Base-by-base conservation (phyloP, 805 yeast genomes). In the Metschnikowia arizonensis region DNA sequence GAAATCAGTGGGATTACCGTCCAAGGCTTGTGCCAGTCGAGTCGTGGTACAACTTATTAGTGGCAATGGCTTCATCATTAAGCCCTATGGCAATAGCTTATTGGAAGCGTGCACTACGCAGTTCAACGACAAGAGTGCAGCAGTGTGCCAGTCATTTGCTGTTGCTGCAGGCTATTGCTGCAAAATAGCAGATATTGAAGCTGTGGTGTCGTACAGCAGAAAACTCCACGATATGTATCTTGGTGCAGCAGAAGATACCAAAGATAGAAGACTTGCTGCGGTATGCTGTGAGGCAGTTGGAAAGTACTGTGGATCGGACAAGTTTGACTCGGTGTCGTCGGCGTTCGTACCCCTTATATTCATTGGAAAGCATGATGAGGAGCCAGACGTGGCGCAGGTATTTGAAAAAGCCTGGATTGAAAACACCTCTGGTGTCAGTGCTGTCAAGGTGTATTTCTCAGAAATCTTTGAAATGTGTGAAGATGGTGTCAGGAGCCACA, bases 1-100 rank as follows among this genome's bases (percentile, higher is more conserved):
- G 49, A 76, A 71, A 45, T 78, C 95, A 0, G 86, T 90, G 17
- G 98, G 98, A 0, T 69, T 93, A 11, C 97, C 98, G 0, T 88
- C 97, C 0, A 88, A 91, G 57, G 88, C 86, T 0, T 88, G 90
- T 19, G 89, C 91, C 0, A 79, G 95, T 4, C 76, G 81, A 50
- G 82, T 89, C 0, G 61, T 90, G 9, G 87, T 83, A 6, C 74
- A 79, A 15, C 61, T 88, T 38, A 77, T 85, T 0, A 67, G 79
- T 9, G 76, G 83, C 49, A 82, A 84, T 54, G 61, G 66, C 15
- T 66, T 66, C 30, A 50, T 76, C 14, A 55, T 65, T 1, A 65
- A 69, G 46, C 69, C 79, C 0, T 77, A 77, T 56, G 84, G 87
- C 10, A 88, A 83, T 45, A 64, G 68, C n/a, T 63, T 91, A 6